Conservation (phyloP, 805 yeast species). For the Kodamaea hsintzibuensis region DNA sequence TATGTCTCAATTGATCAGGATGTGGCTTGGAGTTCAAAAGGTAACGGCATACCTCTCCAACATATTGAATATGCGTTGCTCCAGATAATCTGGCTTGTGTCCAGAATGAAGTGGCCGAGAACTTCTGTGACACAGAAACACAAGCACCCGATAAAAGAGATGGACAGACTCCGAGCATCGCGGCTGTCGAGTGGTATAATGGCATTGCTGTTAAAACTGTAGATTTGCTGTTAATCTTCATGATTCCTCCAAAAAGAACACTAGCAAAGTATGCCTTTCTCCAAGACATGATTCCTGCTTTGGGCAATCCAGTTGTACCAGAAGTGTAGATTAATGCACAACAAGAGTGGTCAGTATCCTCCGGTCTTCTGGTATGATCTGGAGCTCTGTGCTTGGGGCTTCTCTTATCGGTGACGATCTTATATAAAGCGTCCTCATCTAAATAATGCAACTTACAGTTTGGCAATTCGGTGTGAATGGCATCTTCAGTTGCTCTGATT, state of each 20-base stretch:
- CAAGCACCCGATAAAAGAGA: conserved; percentile 66
- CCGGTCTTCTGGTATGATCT: conserved; percentile 57
- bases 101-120: conserved; percentile 86
- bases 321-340: conserved; percentile 83
- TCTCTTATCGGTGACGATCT: conserved; percentile 39
- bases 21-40: conserved; percentile 64
- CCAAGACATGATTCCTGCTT: conserved; percentile 93
- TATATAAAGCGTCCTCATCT: conserved; percentile 51
- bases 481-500: conserved; percentile 49
- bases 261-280: conserved; percentile 76
- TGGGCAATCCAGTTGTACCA: conserved; percentile 94
- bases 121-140: conserved; percentile 75
- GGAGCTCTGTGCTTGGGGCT: conserved; percentile 55
- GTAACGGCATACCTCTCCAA: conserved; percentile 93
- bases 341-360: conserved; percentile 58
- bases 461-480: conserved; percentile 39
- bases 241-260: conserved; percentile 64
- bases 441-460: conserved; percentile 46
- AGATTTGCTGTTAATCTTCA: conserved; percentile 55
- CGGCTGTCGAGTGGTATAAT: conserved; percentile 90
- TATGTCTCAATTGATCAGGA: conserved; percentile 64
- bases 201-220: conserved; percentile 92
- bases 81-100: conserved; percentile 70
- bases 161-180: conserved; percentile 80
- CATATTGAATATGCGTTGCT: conserved; percentile 87